Evolutionary conservation across 1,284 basidiomycete species (phyloP), one percentile per base, ranked within the genome.

Genomic region (Hemileia vastatrix): DNA sequence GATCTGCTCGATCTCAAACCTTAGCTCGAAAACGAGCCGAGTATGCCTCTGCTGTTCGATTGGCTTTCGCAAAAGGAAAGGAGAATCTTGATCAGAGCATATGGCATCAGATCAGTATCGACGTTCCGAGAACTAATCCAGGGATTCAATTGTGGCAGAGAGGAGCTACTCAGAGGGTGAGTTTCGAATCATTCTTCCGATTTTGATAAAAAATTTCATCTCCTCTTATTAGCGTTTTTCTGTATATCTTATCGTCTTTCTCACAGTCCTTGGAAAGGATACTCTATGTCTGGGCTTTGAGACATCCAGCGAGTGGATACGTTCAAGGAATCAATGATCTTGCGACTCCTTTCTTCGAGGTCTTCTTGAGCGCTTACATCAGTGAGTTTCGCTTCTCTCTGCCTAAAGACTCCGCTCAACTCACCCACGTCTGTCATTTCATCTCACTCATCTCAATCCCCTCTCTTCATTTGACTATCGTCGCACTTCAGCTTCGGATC

Each of bases 281-380:
- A 45, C 63, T 75, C 50, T 75, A 75, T 55, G 71, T 75, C 49
- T 75, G 74, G 74, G 72, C 74, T 8, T 70, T 75, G 48, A 69
- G 74, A 43, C 74, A 75, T 57, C 74, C 72, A 2, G 72, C 73
- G 0, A 72, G 70, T 32, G 74, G 74, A 13, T 75, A 75, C 58
- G 74, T 75, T 8, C 74, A 75, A 53, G 74, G 74, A 27, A 75
- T 75, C 67, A 73, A 72, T 60, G 74, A 75, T 21, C 70, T 75
- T 5, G 74, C 72, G n/a, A 75, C 74, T 9, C 74, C 74, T 33
- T 74, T 75, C 63, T 75, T 73, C 52, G 68, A 74, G 57, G 74
- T 74, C 47, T 75, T 73, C 47, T 64, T 75, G 6, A 66, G 68
- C 53, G 70, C 71, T 1, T 74, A 74, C 65, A 71, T 74, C 58